These are phyloP conservation scores for Clarireedia paspali DNA, from an alignment of 2,329 filamentous ascomycete genomes.

Conservation along the genomic window DNA sequence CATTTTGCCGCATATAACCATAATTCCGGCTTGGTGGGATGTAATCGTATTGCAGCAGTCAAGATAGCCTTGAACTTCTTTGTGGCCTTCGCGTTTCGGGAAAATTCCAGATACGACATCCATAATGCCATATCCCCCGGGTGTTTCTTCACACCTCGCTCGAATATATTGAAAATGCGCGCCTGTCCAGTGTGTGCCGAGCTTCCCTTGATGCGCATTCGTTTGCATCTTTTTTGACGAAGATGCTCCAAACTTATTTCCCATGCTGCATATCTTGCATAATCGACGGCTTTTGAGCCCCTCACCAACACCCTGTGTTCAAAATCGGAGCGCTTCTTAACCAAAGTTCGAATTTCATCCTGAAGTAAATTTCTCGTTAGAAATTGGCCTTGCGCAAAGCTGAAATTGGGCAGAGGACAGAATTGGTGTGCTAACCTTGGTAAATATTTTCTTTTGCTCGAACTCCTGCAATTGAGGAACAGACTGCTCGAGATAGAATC, in stretches of 20 bases:
- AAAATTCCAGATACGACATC: slow-evolving; percentile 84
- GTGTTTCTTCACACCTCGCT: slow-evolving; percentile 78
- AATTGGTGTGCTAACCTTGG: slow-evolving; percentile 44
- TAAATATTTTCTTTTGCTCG: slow-evolving; percentile 87
- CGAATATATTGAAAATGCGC: slow-evolving; percentile 82
- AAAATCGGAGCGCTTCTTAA: slow-evolving; percentile 84
- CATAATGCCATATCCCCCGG: slow-evolving; percentile 75
- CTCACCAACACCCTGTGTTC: slow-evolving; percentile 85
- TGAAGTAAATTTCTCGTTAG: slow-evolving; percentile 29
- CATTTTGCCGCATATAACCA: slow-evolving; percentile 81
- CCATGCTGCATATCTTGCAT: slow-evolving; percentile 73
- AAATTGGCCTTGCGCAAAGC: not conserved
- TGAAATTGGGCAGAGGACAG: not conserved
- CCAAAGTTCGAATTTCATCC: slow-evolving; percentile 85
- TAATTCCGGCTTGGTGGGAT: slow-evolving; percentile 73
- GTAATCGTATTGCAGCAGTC: slow-evolving; percentile 69
- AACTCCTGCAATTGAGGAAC: slow-evolving; percentile 90
- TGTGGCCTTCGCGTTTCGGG: slow-evolving; percentile 57
- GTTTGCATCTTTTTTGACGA: slow-evolving; percentile 72
- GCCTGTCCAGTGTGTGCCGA: slow-evolving; percentile 66
- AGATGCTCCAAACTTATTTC: slow-evolving; percentile 65
- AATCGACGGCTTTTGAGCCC: slow-evolving; percentile 69
- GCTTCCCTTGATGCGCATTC: slow-evolving; percentile 64
- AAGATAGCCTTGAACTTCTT: slow-evolving; percentile 59
- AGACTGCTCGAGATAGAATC: slow-evolving; percentile 87